Evolutionary conservation across 257 asterid genomes (phyloP).

Genomic region (Scutellaria minor): DNA sequence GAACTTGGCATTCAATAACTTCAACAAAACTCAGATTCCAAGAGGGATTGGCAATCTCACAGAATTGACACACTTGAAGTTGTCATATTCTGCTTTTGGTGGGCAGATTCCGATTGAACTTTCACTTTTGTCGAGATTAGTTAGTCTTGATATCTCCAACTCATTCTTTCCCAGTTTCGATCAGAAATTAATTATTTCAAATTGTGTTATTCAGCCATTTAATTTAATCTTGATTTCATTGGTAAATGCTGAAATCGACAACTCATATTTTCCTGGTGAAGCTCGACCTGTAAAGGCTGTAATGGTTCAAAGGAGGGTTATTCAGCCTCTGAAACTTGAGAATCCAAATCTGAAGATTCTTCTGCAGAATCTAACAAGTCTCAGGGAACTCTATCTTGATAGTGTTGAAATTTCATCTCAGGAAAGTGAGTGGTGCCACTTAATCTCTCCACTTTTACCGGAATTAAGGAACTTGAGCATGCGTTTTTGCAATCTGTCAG

Average conservation of each 20-base stretch:
- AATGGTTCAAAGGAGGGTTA: no score
- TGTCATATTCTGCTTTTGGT: conserved; percentile 56
- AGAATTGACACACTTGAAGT: conserved; percentile 48
- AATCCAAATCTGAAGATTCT: conserved; percentile 48
- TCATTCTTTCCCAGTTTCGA: conserved; percentile 10
- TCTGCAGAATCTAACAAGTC: conserved; percentile 43
- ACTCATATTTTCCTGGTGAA: no score
- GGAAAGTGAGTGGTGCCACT: conserved; percentile 44
- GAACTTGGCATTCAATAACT: conserved; percentile 53
- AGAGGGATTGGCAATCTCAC: conserved; percentile 42
- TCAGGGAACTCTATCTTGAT: conserved; percentile 59
- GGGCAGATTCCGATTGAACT: conserved; percentile 56
- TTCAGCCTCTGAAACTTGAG: conserved; percentile 45
- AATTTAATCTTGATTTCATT: no score
- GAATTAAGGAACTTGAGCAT: conserved; percentile 54
- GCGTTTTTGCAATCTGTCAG: conserved; percentile 44
- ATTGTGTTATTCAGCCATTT: no score
- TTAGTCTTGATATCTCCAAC: conserved; percentile 52
- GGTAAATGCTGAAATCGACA: no score
- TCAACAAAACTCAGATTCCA: conserved; percentile 45
- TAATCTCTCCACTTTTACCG: conserved; percentile 45
- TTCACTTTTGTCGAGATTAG: conserved; percentile 41
- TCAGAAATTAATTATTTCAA: no score
- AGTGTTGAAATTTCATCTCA: conserved; percentile 48
- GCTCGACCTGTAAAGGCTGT: no score